Conservation (phyloP, 1,139 yeast species). For the Kodamaea ohmeri region DNA sequence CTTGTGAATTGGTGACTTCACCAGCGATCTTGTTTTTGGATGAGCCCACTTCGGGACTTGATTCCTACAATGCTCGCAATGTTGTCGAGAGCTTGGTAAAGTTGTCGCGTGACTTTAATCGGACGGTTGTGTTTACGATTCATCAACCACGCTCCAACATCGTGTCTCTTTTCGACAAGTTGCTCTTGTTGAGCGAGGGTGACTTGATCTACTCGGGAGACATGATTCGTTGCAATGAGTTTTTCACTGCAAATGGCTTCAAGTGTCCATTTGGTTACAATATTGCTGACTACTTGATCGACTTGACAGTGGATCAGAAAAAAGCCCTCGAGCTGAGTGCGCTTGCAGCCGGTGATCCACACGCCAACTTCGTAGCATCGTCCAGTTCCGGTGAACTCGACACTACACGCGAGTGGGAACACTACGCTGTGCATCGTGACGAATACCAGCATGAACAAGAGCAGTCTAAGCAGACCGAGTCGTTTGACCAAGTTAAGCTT, state of each 20-base stretch:
- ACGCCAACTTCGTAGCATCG: slow-evolving; percentile 33
- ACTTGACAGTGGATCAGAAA: slow-evolving; percentile 71
- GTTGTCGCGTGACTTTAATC: slow-evolving; percentile 72
- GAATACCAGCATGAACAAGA: slow-evolving; percentile 43
- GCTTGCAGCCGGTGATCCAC: slow-evolving; percentile 32
- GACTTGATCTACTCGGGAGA: slow-evolving; percentile 85
- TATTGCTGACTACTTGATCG: slow-evolving; percentile 90
- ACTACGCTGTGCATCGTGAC: slow-evolving; percentile 80
- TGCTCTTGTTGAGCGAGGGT: slow-evolving; percentile 80
- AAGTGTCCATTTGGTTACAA: slow-evolving; percentile 87
- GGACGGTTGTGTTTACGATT: slow-evolving; percentile 88
- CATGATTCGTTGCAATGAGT: slow-evolving; percentile 65
- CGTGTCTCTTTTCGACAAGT: slow-evolving; percentile 82
- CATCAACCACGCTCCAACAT: slow-evolving; percentile 98
- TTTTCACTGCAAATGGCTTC: slow-evolving; percentile 73
- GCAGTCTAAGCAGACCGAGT: slow-evolving; percentile 6
- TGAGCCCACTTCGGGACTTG: slow-evolving; percentile 94
- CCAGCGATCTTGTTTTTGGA: slow-evolving; percentile 79
- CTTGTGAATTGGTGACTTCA: slow-evolving; percentile 84
- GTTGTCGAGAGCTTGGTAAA: slow-evolving; percentile 83
- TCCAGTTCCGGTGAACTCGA: slow-evolving; percentile 44
- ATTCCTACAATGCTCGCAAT: slow-evolving; percentile 88
- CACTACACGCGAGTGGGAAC: slow-evolving; percentile 85
- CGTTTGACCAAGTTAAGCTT: slow-evolving; percentile 26
- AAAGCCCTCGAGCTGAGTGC: slow-evolving; percentile 20